Conservation (phyloP, 2,329 filamentous ascomycete species). For the Phyllosticta ampelicida region DNA sequence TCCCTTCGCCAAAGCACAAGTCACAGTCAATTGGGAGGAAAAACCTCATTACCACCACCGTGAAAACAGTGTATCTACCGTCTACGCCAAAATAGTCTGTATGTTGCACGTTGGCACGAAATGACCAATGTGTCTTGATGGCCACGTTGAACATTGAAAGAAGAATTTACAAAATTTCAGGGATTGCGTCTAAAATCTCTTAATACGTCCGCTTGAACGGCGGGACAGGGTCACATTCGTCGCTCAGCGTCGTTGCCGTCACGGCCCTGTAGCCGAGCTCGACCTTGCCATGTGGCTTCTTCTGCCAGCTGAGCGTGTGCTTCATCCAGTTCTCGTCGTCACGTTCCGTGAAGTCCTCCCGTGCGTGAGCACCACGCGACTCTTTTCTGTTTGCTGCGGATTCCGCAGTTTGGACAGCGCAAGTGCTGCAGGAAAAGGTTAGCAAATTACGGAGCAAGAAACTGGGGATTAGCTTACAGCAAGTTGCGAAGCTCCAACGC, state of each 20-base stretch:
- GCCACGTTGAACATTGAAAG: no score
- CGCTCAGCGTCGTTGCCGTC: slow-evolving; percentile 71
- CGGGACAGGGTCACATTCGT: slow-evolving; percentile 90
- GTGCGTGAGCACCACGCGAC: slow-evolving; percentile 90
- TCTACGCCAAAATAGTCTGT: no score
- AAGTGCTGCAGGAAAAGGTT: slow-evolving; percentile 51
- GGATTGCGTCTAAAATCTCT: slow-evolving; percentile 12
- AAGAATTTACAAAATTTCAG: no score
- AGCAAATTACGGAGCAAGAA: no score
- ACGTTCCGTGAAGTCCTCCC: slow-evolving; percentile 92
- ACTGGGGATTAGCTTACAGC: slow-evolving; percentile 3
- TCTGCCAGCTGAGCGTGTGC: slow-evolving; percentile 95
- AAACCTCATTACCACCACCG: no score
- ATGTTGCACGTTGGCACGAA: no score
- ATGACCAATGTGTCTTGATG: no score
- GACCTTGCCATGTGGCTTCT: slow-evolving; percentile 75
- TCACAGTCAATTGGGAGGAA: no score
- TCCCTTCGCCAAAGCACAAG: no score
- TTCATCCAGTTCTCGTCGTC: slow-evolving; percentile 99
- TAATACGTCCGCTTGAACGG: slow-evolving; percentile 94
- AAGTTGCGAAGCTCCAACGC: slow-evolving; percentile 92
- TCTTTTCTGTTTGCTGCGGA: slow-evolving; percentile 92
- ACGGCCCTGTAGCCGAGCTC: slow-evolving; percentile 82
- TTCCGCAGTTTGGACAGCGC: slow-evolving; percentile 89
- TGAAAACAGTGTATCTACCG: no score